Percentiles rank a stretch among this genome's conserved stretches.
phyloP scores from a whole-genome alignment of 768 basidiomycete genomes.

The Collybia mongolica region DNA sequence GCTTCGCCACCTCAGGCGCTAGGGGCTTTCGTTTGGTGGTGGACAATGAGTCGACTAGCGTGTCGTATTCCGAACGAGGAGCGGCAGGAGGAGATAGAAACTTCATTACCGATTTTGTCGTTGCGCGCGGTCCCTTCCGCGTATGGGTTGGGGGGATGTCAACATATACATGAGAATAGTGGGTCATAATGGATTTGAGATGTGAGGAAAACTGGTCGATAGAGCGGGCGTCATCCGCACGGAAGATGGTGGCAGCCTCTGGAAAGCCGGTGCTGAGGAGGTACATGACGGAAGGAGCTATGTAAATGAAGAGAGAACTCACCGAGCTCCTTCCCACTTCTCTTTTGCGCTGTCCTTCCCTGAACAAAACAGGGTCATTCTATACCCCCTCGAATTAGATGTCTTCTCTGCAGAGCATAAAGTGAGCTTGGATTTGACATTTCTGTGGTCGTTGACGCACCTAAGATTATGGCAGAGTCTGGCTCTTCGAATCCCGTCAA shows the following conservation, averaged over 20 bases:
- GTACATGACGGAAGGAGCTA: not conserved
- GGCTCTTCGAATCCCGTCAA: conserved; percentile 96
- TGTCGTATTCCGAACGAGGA: conserved; percentile 48
- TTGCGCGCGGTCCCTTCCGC: conserved; percentile 32
- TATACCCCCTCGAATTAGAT: conserved; percentile 72
- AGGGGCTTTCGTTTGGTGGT: conserved; percentile 48
- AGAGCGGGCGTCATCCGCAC: conserved; percentile 70
- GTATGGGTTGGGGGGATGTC: conserved; percentile 40
- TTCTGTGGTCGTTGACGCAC: conserved; percentile 33
- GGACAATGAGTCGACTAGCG: conserved; percentile 53
- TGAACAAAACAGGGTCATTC: conserved; percentile 80
- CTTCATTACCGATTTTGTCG: conserved; percentile 57
- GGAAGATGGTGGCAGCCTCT: conserved; percentile 67
- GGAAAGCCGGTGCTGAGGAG: conserved; percentile 56
- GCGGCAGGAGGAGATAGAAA: conserved; percentile 35
- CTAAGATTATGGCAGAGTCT: conserved; percentile 83
- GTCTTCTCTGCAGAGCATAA: conserved; percentile 54
- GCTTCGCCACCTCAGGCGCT: conserved; percentile 63
- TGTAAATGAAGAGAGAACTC: not conserved
- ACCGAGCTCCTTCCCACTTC: conserved; percentile 91
- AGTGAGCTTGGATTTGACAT: conserved; percentile 2
- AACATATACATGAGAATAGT: conserved; percentile 50
- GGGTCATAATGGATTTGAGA: conserved; percentile 53
- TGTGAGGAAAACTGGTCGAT: conserved; percentile 55
- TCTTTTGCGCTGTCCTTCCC: conserved; percentile 76